Conservation (phyloP, 2,329 filamentous ascomycete genomes). For the Penicillium palitans region DNA sequence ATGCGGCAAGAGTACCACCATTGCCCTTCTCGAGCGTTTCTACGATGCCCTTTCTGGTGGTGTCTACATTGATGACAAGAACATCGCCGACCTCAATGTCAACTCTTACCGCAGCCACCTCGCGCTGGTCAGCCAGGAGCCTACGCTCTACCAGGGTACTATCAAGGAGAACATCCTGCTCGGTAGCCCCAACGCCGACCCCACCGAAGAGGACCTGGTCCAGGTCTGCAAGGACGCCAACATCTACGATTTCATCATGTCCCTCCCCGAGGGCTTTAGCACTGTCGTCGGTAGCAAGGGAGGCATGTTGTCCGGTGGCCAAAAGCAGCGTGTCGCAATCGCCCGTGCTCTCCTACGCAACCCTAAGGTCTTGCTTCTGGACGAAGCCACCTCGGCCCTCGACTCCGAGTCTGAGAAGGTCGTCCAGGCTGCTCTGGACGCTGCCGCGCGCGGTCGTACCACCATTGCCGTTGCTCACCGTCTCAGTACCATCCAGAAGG, state of each 20-base stretch:
- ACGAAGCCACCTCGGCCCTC: slow-evolving; percentile 67
- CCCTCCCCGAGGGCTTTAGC: slow-evolving; percentile 79
- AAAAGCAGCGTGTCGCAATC: slow-evolving; percentile 94
- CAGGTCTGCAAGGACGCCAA: slow-evolving; percentile 86
- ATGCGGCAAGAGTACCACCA: slow-evolving; percentile 92
- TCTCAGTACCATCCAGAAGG: slow-evolving; percentile 88
- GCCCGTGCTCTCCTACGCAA: slow-evolving; percentile 88
- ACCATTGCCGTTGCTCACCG: slow-evolving; percentile 95
- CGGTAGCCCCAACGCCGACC: slow-evolving; percentile 65
- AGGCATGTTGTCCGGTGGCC: slow-evolving; percentile 79
- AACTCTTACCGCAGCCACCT: slow-evolving; percentile 82
- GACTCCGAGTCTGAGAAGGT: slow-evolving; percentile 54
- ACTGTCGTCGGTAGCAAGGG: slow-evolving; percentile 88
- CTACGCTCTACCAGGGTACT: slow-evolving; percentile 89
- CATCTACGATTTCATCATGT: slow-evolving; percentile 88
- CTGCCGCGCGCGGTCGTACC: slow-evolving; percentile 78
- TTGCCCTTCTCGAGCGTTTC: slow-evolving; percentile 88
- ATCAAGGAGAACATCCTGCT: slow-evolving; percentile 89
- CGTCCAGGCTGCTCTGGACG: slow-evolving; percentile 71
- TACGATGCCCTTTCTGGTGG: slow-evolving; percentile 83
- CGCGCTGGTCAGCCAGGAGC: slow-evolving; percentile 89
- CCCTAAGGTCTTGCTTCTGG: slow-evolving; percentile 80
- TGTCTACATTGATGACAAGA: slow-evolving; percentile 77
- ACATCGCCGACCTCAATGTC: slow-evolving; percentile 78
- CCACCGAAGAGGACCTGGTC: slow-evolving; percentile 71